Conservation (phyloP, 2,329 filamentous ascomycete species). For the Exophiala mesophila region DNA sequence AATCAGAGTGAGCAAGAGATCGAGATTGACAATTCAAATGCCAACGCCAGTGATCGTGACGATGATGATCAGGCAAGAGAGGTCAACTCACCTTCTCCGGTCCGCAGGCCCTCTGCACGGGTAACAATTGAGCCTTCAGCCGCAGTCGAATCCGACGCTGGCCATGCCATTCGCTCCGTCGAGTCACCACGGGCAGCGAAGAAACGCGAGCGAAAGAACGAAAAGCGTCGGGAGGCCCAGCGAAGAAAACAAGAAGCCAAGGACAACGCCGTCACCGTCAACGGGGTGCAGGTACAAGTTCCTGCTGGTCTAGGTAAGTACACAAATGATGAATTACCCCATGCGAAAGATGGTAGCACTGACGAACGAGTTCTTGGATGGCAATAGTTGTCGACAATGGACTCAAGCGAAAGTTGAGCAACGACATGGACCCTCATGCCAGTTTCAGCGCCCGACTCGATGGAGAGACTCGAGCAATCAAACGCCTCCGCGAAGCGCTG, state of each 20-base stretch:
- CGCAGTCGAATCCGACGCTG: background rate
- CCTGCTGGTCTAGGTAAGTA: background rate
- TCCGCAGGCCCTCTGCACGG: too few species aligned
- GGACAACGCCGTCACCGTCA: background rate
- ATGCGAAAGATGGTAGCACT: background rate
- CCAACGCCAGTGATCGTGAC: background rate
- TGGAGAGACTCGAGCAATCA: constrained; percentile 14
- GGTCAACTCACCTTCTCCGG: too few species aligned
- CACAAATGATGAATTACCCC: background rate
- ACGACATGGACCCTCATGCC: background rate
- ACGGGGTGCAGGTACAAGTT: background rate
- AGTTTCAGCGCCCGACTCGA: constrained; percentile 1
- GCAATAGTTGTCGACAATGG: too few species aligned
- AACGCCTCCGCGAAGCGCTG: constrained; percentile 15
- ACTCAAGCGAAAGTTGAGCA: background rate
- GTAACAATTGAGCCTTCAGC: too few species aligned
- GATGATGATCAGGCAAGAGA: too few species aligned
- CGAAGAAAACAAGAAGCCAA: background rate
- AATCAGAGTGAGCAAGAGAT: background rate
- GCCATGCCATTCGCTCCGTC: background rate
- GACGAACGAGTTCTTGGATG: too few species aligned
- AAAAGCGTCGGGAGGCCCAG: background rate
- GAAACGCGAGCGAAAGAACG: background rate
- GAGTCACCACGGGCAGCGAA: background rate
- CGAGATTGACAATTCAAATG: background rate